Evolutionary conservation across 2,329 filamentous ascomycete species (phyloP), one percentile per base, ranked within the genome.

Genomic region (Dactylella cylindrospora): DNA sequence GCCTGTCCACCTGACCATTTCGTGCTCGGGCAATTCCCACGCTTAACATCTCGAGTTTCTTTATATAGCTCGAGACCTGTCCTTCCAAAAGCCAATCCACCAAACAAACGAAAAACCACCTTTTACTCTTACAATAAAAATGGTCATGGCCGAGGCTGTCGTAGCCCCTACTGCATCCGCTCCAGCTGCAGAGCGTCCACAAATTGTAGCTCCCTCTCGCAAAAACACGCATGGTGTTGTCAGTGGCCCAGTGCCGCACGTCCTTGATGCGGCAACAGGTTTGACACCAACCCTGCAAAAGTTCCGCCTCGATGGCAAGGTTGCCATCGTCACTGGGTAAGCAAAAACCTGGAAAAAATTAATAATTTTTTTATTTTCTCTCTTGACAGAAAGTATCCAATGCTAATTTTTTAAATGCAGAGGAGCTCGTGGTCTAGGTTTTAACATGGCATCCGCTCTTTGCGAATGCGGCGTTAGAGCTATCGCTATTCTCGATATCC

Each of bases 401-500:
- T 33, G 49, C 69, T 75, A 65, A 76, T 67, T 49, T 26, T 29
- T 52, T 17, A 25, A 13, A 25, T 39, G 60, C 62, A 85, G 85
- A 70, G 86, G 84, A 72, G 86, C 85, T 65, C 84, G 86, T 68
- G 86, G 86, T 70, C 78, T 90, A 4, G 86, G 86, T 43, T 87
- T 86, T 78, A 79, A 85, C 76, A 90, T 90, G 84, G 85, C 86
- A 40, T 82, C 84, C 64, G 86, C 85, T 52, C 84, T 86, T 66
- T 83, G 84, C 41, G 86, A 90, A 75, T 85, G 84, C 47, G 86
- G 86, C 57, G 83, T 85, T 43, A 83, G 84, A 74, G 83, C 83
- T 43, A 79, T 90, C 51, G 79, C 84, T 70, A 86, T 90, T 70
- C 83, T 90, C 70, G 86, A 90, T 69, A 83, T 85, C 67, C 86